A percentile compares a stretch with the other conserved stretches of the same genome.
These are phyloP conservation scores for Chalciporus sphaerocephalus DNA, from an alignment of 768 basidiomycete genomes.

Conservation along the genomic window DNA sequence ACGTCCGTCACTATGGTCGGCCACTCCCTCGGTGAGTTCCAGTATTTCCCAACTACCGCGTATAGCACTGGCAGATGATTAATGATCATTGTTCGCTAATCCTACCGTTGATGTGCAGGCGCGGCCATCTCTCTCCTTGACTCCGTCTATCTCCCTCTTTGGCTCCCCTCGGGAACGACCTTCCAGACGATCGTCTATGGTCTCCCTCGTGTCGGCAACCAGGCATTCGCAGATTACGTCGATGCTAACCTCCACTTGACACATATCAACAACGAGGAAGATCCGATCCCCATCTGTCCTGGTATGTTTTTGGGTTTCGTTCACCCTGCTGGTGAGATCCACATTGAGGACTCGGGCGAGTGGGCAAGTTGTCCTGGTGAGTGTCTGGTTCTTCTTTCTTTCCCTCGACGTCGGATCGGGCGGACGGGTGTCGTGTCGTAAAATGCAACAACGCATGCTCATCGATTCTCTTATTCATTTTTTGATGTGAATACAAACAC, in stretches of 20 bases:
- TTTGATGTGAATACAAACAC: too few relatives aligned
- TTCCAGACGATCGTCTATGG: constrained; percentile 34
- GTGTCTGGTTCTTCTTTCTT: too few relatives aligned
- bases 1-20: constrained; percentile 43
- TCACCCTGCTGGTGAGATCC: constrained; percentile 41
- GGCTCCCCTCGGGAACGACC: constrained; percentile 30
- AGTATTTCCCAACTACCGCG: too few relatives aligned
- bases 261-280: constrained; percentile 52
- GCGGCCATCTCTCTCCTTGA: constrained; percentile 38
- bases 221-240: constrained; percentile 55
- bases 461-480: too few relatives aligned
- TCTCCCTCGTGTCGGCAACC: constrained; percentile 48
- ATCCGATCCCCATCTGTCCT: constrained; percentile 36
- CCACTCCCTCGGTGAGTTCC: constrained; percentile 39
- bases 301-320: constrained; percentile 36
- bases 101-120: constrained; percentile 14
- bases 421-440: too few relatives aligned
- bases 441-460: too few relatives aligned
- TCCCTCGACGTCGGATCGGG: not conserved
- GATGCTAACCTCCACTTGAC: constrained; percentile 43
- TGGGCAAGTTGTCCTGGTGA: constrained; percentile 56
- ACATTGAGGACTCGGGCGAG: constrained; percentile 40
- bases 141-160: constrained; percentile 38
- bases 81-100: not conserved
- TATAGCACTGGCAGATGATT: not conserved